A percentile compares a stretch with the other conserved stretches of the same genome.
These are phyloP conservation scores for Saccharomycopsis microspora DNA, from an alignment of 805 yeast genomes.

Conservation along the genomic window DNA sequence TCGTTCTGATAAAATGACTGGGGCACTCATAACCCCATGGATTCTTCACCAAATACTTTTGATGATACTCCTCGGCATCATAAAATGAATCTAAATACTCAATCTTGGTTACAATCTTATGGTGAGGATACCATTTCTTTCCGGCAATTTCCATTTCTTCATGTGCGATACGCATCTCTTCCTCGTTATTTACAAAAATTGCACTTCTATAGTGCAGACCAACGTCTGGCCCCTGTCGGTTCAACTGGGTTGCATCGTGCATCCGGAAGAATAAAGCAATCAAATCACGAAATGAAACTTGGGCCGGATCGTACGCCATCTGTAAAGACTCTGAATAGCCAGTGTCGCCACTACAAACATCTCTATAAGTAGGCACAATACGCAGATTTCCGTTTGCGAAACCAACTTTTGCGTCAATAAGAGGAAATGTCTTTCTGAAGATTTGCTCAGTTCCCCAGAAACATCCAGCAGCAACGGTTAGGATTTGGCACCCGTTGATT, in stretches of 20 bases:
- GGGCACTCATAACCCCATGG: slow-evolving; percentile 89
- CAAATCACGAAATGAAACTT: slow-evolving; percentile 47
- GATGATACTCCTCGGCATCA: slow-evolving; percentile 97
- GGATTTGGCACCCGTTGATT: slow-evolving; percentile 37
- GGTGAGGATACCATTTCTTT: slow-evolving; percentile 62
- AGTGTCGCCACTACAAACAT: slow-evolving; percentile 72
- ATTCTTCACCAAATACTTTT: slow-evolving; percentile 64
- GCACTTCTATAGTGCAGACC: slow-evolving; percentile 92
- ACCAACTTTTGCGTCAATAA: slow-evolving; percentile 77
- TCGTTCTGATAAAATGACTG: slow-evolving; percentile 61
- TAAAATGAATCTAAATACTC: slow-evolving; percentile 60
- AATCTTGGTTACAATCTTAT: slow-evolving; percentile 57
- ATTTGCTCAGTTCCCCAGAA: slow-evolving; percentile 89
- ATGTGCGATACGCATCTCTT: slow-evolving; percentile 32
- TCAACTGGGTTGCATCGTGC: slow-evolving; percentile 86
- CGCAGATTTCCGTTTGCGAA: slow-evolving; percentile 70
- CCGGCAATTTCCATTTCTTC: slow-evolving; percentile 44
- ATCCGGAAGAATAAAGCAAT: slow-evolving; percentile 79
- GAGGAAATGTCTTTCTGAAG: slow-evolving; percentile 55
- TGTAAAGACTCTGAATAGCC: slow-evolving; percentile 75
- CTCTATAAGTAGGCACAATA: slow-evolving; percentile 35
- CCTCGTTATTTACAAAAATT: slow-evolving; percentile 49
- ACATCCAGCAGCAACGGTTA: slow-evolving; percentile 61
- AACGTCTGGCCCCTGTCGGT: slow-evolving; percentile 76
- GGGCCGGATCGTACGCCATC: slow-evolving; percentile 64